Conservation (phyloP, 208 protist species). For the Trypanosoma congolense region DNA sequence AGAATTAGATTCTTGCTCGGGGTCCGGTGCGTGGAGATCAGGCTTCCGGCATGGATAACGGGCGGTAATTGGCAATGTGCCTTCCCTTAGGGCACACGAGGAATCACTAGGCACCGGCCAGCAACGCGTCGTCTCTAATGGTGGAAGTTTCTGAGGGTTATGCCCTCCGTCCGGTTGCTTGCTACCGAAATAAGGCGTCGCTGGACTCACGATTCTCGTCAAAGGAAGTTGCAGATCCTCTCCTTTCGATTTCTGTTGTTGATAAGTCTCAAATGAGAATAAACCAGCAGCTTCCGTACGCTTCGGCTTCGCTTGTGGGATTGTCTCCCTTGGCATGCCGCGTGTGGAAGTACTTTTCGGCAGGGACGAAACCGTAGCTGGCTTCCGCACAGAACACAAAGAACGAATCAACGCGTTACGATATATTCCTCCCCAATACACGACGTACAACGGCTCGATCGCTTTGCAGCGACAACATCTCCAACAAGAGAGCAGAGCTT, state of each 20-base stretch:
- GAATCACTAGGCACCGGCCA: background rate
- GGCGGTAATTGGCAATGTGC: background rate
- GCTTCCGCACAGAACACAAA: slow-evolving; percentile 16
- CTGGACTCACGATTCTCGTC: background rate
- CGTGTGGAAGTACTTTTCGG: slow-evolving; percentile 3
- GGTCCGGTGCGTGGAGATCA: background rate
- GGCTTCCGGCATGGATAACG: background rate
- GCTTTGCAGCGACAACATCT: slow-evolving; percentile 1
- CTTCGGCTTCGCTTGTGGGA: background rate
- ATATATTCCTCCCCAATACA: slow-evolving; percentile 29
- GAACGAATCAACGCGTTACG: slow-evolving; percentile 48
- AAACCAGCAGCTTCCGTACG: background rate
- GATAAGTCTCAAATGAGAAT: background rate
- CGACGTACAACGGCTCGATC: background rate
- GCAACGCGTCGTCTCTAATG: background rate
- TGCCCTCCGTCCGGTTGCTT: background rate
- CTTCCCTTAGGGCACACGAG: background rate
- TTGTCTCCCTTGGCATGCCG: background rate
- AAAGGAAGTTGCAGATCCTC: background rate
- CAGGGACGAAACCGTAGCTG: background rate
- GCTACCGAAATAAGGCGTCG: background rate
- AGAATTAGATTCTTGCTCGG: slow-evolving; percentile 3
- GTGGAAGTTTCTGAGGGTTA: background rate
- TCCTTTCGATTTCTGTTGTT: background rate
- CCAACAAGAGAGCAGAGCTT: slow-evolving; percentile 2